Evolutionary conservation across 805 yeast species (phyloP), one percentile per base, ranked within the genome.

Genomic region (Wickerhamiella brachini): DNA sequence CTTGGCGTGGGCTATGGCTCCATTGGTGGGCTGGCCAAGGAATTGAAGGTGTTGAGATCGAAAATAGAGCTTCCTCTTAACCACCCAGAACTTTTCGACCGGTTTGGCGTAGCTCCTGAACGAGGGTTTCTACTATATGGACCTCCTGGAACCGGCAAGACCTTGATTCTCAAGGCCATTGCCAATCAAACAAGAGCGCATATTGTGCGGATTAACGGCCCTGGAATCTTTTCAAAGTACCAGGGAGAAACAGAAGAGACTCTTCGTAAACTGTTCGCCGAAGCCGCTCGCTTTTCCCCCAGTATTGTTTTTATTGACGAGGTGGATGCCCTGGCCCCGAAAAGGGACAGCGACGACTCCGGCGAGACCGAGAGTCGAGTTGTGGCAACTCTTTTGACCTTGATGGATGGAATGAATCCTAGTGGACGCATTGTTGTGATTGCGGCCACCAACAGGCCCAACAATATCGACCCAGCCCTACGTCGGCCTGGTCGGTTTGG

Each of bases 341-440:
- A 77, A 56, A 71, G 96, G 51, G 81, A 79, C 48, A 77, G 78
- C 53, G 97, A 89, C 59, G 96, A 87, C 52, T 73, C 88, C 1
- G 93, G 95, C 0, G 97, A 90, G 62, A 84, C 88, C 0, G 97
- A 93, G 62, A 77, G 85, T 44, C 69, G 98, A 54, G 88, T 93
- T 2, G 94, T 90, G 23, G 93, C 97, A 0, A 88, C 97, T 0
- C 65, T 93, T 41, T 69, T 86, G 51, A 85, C 95, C 0, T 69
- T 93, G 47, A 93, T 93, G 98, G 98, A 93, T 66, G 98, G 98
- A 58, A 93, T 93, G 97, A 97, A 88, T 63, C 87, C 87, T 57
- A 79, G 97, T 64, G 97, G 97, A 3, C 97, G 93, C 62, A 97
- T 93, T n/a, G 90, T 93, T 57, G 95, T 93, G 2, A 87, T 93